Evolutionary conservation across 805 yeast species (phyloP), one percentile per base, ranked within the genome.

Genomic region (Pichia californica): DNA sequence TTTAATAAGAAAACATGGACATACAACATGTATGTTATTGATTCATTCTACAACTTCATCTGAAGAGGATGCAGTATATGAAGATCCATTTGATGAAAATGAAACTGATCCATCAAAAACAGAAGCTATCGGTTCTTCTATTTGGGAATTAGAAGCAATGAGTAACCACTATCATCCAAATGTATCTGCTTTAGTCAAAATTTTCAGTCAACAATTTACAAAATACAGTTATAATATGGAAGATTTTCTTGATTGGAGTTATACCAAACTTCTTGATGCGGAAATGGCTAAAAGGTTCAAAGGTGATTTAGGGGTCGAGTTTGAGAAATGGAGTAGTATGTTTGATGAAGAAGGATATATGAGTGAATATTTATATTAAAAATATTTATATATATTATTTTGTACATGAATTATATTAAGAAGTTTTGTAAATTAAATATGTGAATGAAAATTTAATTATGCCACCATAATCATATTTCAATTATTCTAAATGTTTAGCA

Each of bases 211-310:
- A 63, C 96, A 96, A 3, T 91, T 88, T 67, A 77, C 81, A 57
- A 93, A 93, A 61, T 80, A 83, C 44, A 76, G 77, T 53, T 93
- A 93, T 61, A 85, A 85, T 60, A 70, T 93, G 71, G 99, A 93
- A 60, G 98, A 93, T 59, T 93, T 93, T 68, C 65, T 93, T 55
- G 96, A 89, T 62, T 91, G 96, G 87, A 79, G 82, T 45, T 93
- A 89, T 59, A 69, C 73, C 29, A 68, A 83, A 53, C 61, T 85
- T 42, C 53, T 83, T 46, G 79, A 75, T 23, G 76, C 79, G 56
- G 94, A 85, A 59, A 63, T 70, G 38, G 70, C 70, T 23, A 80
- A 87, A 66, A 77, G 60, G 50, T 70, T 86, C 58, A 82, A 82
- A 52, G 76, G 81, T 5, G 79, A 82, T 52, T 83, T 93, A 4